phyloP scores from a whole-genome alignment of 345 rosid species.

The Euphorbia lathyris region DNA sequence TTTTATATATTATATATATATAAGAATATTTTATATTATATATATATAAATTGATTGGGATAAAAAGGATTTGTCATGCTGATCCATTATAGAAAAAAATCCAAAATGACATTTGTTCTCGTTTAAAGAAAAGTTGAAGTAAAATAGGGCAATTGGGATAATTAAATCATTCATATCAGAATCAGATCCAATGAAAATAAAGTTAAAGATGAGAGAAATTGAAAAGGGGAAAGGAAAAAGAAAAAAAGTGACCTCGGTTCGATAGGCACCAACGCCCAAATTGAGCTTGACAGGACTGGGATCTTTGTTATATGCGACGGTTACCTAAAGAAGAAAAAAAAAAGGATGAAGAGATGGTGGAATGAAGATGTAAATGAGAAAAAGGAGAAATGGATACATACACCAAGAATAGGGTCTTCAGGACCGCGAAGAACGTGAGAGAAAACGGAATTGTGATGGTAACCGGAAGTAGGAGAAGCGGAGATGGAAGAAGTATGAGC shows the following conservation, averaged over 20 bases:
- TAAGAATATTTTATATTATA: too few species aligned
- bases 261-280: constrained; percentile 93
- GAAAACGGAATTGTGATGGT: constrained; percentile 17
- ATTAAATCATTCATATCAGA: too few species aligned
- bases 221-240: neutral
- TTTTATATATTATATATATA: too few species aligned
- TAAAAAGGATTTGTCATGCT: neutral
- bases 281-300: constrained; percentile 86
- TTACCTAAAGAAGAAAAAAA: constrained; percentile 46
- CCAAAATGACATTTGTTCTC: too few species aligned
- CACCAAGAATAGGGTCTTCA: constrained; percentile 34
- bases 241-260: constrained; percentile 62
- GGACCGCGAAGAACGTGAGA: constrained; percentile 27
- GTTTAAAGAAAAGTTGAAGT: too few species aligned
- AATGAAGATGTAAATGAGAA: neutral
- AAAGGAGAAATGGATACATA: neutral
- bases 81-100: too few species aligned
- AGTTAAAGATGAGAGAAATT: neutral
- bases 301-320: constrained; percentile 89
- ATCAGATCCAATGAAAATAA: neutral
- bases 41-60: too few species aligned
- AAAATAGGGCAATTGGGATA: too few species aligned
- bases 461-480: constrained; percentile 22
- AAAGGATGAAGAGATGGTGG: neutral
- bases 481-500: neutral